Percentiles rank a stretch among this genome's conserved stretches.
phyloP scores from a whole-genome alignment of 2,329 filamentous ascomycete species.

The Ophiostoma ips region DNA sequence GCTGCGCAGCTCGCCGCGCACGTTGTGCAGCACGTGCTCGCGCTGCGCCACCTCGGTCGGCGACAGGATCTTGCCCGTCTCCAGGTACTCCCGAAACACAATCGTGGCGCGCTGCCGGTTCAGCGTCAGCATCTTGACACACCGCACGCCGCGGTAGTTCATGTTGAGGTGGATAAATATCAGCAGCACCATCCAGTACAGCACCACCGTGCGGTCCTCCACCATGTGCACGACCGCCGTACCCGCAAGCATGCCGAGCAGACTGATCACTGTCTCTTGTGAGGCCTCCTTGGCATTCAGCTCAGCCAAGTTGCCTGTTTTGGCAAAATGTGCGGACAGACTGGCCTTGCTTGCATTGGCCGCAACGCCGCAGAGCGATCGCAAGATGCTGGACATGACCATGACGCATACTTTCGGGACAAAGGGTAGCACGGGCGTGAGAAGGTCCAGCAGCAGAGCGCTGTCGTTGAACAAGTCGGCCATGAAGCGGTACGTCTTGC shows the following conservation, averaged over 20 bases:
- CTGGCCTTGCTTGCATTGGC: slow-evolving; percentile 84
- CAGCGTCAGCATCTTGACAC: slow-evolving; percentile 69
- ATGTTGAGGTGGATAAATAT: slow-evolving; percentile 65
- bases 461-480: slow-evolving; percentile 83
- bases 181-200: slow-evolving; percentile 56
- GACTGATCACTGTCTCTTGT: slow-evolving; percentile 84
- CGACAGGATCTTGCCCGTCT: slow-evolving; percentile 35
- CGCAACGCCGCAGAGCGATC: slow-evolving; percentile 70
- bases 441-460: slow-evolving; percentile 72
- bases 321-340: slow-evolving; percentile 82
- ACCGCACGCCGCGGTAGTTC: slow-evolving; percentile 74
- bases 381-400: slow-evolving; percentile 35
- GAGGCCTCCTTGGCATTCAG: slow-evolving; percentile 91
- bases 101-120: slow-evolving; percentile 80
- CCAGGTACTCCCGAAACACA: slow-evolving; percentile 49
- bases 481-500: slow-evolving; percentile 76
- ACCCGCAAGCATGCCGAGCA: slow-evolving; percentile 75
- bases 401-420: slow-evolving; percentile 36
- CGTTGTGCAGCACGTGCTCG: slow-evolving; percentile 52
- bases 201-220: slow-evolving; percentile 56
- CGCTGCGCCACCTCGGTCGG: slow-evolving; percentile 51
- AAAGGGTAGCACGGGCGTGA: slow-evolving; percentile 57
- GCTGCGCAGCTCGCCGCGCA: slow-evolving; percentile 28
- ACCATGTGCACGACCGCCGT: slow-evolving; percentile 68
- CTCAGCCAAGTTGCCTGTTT: slow-evolving; percentile 75